Percentiles rank a stretch among this genome's conserved stretches.
Evolutionary conservation across 441 rosid species (phyloP).

Genomic region (Melianthus villosus): DNA sequence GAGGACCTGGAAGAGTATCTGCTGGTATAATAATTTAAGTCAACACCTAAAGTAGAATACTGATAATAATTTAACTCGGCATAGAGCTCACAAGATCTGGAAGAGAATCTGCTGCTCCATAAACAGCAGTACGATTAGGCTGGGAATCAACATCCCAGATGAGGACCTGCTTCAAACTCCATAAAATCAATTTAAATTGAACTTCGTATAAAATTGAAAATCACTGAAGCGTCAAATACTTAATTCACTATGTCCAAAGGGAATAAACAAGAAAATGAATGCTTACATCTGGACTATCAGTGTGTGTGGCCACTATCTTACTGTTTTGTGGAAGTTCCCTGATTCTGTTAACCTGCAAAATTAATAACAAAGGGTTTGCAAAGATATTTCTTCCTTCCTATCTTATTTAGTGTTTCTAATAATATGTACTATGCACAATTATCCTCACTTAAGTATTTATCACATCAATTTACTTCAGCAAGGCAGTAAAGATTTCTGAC

Average conservation of each 20-base stretch:
- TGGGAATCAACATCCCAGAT: slow-evolving; percentile 98
- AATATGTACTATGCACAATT: too few species aligned
- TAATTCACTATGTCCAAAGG: background rate
- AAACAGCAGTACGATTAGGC: slow-evolving; percentile 91
- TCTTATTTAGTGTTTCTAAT: too few species aligned
- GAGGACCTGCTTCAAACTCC: slow-evolving; percentile 45
- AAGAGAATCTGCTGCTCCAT: slow-evolving; percentile 72
- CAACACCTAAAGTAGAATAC: background rate
- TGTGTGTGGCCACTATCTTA: slow-evolving; percentile 90
- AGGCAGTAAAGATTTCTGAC: too few species aligned
- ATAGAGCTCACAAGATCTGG: slow-evolving; percentile 66
- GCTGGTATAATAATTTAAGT: background rate
- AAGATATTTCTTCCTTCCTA: background rate
- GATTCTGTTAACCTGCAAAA: slow-evolving; percentile 81
- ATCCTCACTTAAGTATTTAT: too few species aligned
- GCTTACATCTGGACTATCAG: slow-evolving; percentile 89
- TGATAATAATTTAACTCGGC: background rate
- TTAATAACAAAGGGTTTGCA: slow-evolving; percentile 1
- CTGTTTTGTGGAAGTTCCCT: slow-evolving; percentile 93
- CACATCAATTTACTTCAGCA: too few species aligned
- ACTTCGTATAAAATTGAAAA: background rate
- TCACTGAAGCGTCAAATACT: background rate
- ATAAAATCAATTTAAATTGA: background rate
- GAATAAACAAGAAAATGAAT: slow-evolving; percentile 7
- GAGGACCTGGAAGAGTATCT: too few species aligned